Conservation (phyloP, 208 protist species). For the Trypanosoma scelopori region DNA sequence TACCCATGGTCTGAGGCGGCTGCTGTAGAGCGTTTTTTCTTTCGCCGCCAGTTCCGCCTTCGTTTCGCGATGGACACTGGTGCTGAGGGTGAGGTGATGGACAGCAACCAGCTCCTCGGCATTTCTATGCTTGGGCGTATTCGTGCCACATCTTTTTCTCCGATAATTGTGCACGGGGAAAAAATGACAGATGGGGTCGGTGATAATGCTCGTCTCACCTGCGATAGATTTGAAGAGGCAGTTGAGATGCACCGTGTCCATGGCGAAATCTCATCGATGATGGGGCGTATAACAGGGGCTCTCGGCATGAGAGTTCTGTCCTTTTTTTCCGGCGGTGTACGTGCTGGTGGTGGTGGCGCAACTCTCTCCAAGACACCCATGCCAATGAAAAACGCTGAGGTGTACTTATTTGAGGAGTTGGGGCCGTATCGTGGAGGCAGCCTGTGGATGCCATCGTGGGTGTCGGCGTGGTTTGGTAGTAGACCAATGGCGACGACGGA, state of each 20-base stretch:
- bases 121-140: slow-evolving; percentile 29
- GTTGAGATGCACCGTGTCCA: neutral
- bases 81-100: slow-evolving; percentile 6
- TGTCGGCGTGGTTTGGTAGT: slow-evolving; percentile 27
- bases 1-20: slow-evolving; percentile 28
- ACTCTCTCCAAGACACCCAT: neutral
- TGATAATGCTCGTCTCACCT: slow-evolving; percentile 3
- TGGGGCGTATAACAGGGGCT: neutral
- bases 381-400: neutral
- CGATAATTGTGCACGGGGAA: slow-evolving; percentile 3
- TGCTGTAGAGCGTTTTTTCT: slow-evolving; percentile 30
- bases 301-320: neutral
- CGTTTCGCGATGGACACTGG: slow-evolving; percentile 17
- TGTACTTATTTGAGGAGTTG: slow-evolving; percentile 28
- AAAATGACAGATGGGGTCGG: neutral
- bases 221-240: slow-evolving; percentile 3
- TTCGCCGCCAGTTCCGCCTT: slow-evolving; percentile 27
- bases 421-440: slow-evolving; percentile 20
- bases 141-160: slow-evolving; percentile 28
- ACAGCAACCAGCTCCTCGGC: slow-evolving; percentile 24
- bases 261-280: neutral
- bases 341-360: neutral
- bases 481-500: slow-evolving; percentile 20
- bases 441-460: slow-evolving; percentile 25
- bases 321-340: neutral